A percentile compares a stretch with the other conserved stretches of the same genome.
phyloP scores from a whole-genome alignment of 352 stramenopile genomes.

The Peronospora belbahrii region DNA sequence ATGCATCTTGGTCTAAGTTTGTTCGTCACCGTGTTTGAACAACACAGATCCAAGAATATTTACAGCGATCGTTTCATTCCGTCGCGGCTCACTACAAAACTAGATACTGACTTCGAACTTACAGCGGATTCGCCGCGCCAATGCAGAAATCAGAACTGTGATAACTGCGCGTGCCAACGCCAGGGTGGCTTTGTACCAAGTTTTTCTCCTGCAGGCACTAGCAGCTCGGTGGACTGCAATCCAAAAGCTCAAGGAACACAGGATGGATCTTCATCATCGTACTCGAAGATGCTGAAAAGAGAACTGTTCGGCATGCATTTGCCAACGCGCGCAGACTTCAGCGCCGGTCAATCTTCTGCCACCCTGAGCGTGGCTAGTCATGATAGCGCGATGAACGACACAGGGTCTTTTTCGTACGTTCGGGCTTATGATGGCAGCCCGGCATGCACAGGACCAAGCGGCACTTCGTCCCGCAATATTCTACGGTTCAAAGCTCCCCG shows the following conservation, averaged over 20 bases:
- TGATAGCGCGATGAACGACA: slow-evolving; percentile 21
- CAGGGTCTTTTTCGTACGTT: slow-evolving; percentile 16
- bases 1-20: not conserved
- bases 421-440: slow-evolving; percentile 26
- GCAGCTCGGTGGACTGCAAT: slow-evolving; percentile 7
- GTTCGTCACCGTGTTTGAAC: not conserved
- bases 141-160: slow-evolving; percentile 21
- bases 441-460: slow-evolving; percentile 22
- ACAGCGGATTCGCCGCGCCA: slow-evolving; percentile 37
- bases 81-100: slow-evolving; percentile 55
- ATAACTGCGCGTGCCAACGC: slow-evolving; percentile 1
- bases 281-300: slow-evolving; percentile 73
- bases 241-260: slow-evolving; percentile 12
- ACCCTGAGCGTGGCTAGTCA: slow-evolving; percentile 14
- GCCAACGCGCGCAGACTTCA: slow-evolving; percentile 26
- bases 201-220: not conserved
- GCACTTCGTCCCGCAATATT: slow-evolving; percentile 52
- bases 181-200: slow-evolving; percentile 3
- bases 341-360: slow-evolving; percentile 8
- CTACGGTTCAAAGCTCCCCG: slow-evolving; percentile 64
- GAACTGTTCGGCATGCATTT: slow-evolving; percentile 65
- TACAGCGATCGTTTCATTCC: slow-evolving; percentile 87
- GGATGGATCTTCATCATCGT: slow-evolving; percentile 27
- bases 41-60: slow-evolving; percentile 57
- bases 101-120: slow-evolving; percentile 68